Conservation (phyloP, 2,329 filamentous ascomycete species). For the Aschersonia sp. region DNA sequence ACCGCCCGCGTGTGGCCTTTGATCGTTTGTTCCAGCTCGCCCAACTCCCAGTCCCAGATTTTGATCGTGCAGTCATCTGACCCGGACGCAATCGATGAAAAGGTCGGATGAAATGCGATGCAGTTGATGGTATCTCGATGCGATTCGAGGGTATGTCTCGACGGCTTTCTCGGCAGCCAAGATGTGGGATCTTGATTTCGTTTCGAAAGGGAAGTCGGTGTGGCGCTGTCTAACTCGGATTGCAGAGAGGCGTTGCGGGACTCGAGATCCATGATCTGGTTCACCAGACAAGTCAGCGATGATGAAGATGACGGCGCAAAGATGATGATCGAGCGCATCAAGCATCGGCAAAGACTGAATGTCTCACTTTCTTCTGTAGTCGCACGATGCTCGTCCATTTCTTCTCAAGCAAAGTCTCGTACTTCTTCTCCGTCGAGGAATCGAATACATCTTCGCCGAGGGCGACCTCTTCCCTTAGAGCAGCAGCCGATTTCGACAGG, state of each 20-base stretch:
- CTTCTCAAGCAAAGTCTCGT: slow-evolving; percentile 87
- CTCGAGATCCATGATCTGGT: slow-evolving; percentile 89
- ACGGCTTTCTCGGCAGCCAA: slow-evolving; percentile 76
- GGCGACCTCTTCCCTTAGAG: slow-evolving; percentile 63
- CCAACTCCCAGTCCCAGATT: slow-evolving; percentile 93
- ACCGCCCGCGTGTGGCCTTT: slow-evolving; percentile 88
- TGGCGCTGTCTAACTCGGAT: slow-evolving; percentile 71
- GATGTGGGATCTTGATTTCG: slow-evolving; percentile 71
- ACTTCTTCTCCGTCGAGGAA: slow-evolving; percentile 75
- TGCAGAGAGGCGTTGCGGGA: slow-evolving; percentile 59
- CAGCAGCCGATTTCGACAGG: slow-evolving; percentile 52
- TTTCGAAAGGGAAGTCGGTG: slow-evolving; percentile 52
- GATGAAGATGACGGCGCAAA: not conserved
- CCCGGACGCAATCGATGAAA: slow-evolving; percentile 78
- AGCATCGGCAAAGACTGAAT: not conserved
- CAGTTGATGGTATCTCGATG: slow-evolving; percentile 73
- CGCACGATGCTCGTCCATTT: slow-evolving; percentile 97
- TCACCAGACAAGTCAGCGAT: no score
- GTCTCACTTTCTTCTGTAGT: slow-evolving; percentile 77
- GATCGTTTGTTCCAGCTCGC: slow-evolving; percentile 77
- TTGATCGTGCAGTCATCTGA: slow-evolving; percentile 92
- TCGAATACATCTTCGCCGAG: slow-evolving; percentile 61
- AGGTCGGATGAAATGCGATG: slow-evolving; percentile 84
- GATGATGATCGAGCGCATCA: not conserved
- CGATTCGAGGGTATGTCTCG: slow-evolving; percentile 70